Evolutionary conservation across 1,284 basidiomycete genomes (phyloP).

Genomic region (Schizophyllum commune): DNA sequence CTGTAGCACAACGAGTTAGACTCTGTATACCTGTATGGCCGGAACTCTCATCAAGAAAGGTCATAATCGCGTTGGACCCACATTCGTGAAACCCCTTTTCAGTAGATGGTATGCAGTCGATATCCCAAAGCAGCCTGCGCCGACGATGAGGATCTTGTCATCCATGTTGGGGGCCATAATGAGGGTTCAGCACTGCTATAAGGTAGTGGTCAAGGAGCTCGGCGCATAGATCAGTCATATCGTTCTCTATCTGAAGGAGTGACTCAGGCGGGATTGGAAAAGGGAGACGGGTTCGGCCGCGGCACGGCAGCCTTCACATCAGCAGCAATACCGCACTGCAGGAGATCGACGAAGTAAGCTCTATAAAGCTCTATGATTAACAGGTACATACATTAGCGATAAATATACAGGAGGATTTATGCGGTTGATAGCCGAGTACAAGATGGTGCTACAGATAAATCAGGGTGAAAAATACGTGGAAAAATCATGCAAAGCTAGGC

Average conservation of each 20-base stretch:
- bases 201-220: neutral
- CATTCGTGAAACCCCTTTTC: slow-evolving; percentile 46
- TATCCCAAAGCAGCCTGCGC: slow-evolving; percentile 84
- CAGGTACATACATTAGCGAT: too few species aligned
- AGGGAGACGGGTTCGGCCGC: too few species aligned
- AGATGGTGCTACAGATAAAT: too few species aligned
- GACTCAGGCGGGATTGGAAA: too few species aligned
- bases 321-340: too few species aligned
- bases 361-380: too few species aligned
- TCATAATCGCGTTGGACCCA: neutral
- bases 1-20: slow-evolving; percentile 13
- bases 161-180: slow-evolving; percentile 20
- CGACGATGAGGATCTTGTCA: slow-evolving; percentile 60
- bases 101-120: slow-evolving; percentile 78
- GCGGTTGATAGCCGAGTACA: too few species aligned
- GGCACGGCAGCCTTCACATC: too few species aligned
- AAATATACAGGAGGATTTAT: too few species aligned
- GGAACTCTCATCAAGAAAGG: too few species aligned
- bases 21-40: neutral
- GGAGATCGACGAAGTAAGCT: too few species aligned
- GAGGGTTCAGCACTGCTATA: neutral
- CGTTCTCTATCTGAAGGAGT: too few species aligned
- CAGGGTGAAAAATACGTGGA: neutral
- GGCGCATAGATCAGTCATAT: neutral
- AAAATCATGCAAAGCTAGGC: slow-evolving; percentile 1